Percentiles rank a stretch among this genome's conserved stretches.
Conservation (phyloP, 2,329 filamentous ascomycete species). For the Pseudocercospora crystallina region DNA sequence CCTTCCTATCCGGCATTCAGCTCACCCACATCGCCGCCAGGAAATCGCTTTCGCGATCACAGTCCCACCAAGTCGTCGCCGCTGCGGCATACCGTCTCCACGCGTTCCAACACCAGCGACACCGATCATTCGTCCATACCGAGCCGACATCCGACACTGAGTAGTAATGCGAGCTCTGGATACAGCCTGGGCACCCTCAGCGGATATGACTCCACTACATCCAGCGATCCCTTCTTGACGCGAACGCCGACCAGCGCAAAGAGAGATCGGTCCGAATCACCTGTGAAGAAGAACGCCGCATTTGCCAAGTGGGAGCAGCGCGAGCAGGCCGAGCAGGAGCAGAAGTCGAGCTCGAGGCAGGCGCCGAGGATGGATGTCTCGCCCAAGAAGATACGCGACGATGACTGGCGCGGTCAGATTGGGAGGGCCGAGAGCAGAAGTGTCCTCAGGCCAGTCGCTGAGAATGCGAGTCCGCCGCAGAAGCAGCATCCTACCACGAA, state of each 20-base stretch:
- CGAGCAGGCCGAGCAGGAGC: slow-evolving; percentile 27
- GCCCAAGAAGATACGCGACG: slow-evolving; percentile 33
- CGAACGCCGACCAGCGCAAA: slow-evolving; percentile 27
- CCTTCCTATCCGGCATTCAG: slow-evolving; percentile 24
- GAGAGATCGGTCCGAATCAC: slow-evolving; percentile 36
- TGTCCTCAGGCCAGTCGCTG: slow-evolving; percentile 31
- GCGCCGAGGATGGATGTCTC: slow-evolving; percentile 31
- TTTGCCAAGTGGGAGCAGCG: slow-evolving; percentile 34
- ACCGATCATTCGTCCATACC: slow-evolving; percentile 30
- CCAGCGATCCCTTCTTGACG: slow-evolving; percentile 33
- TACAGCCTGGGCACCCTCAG: slow-evolving; percentile 28
- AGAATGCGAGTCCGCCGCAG: slow-evolving; percentile 28
- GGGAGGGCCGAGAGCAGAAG: slow-evolving; percentile 32
- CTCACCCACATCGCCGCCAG: slow-evolving; percentile 34
- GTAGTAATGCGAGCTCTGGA: slow-evolving; percentile 31
- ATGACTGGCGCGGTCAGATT: slow-evolving; percentile 33
- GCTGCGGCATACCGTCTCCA: slow-evolving; percentile 36
- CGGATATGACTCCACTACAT: slow-evolving; percentile 26
- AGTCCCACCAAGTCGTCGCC: slow-evolving; percentile 36
- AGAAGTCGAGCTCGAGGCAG: slow-evolving; percentile 17
- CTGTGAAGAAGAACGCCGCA: slow-evolving; percentile 38
- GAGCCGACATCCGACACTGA: slow-evolving; percentile 30
- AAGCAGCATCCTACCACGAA: slow-evolving; percentile 9
- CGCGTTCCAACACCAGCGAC: slow-evolving; percentile 35
- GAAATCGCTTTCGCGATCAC: slow-evolving; percentile 34